Conservation (phyloP, 352 stramenopile genomes). For the Phytophthora sojae region DNA sequence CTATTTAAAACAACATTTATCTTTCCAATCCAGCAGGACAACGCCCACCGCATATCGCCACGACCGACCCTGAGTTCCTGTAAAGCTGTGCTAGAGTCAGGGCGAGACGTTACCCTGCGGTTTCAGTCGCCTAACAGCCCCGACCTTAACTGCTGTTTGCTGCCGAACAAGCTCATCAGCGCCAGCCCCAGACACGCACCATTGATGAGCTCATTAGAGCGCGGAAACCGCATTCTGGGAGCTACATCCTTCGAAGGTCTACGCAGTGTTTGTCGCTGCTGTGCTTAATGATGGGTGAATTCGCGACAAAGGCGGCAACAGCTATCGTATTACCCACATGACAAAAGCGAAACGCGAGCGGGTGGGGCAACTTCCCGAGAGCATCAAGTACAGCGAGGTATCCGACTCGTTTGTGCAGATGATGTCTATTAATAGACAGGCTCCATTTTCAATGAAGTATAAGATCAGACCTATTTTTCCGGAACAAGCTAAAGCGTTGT, state of each 20-base stretch:
- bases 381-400: background rate
- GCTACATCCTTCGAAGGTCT: conserved; percentile 4
- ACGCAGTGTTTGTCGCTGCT: conserved; percentile 19
- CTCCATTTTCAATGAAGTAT: conserved; percentile 12
- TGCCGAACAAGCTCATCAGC: background rate
- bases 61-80: conserved; percentile 2
- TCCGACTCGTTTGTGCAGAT: conserved; percentile 10
- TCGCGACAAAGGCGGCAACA: conserved; percentile 1
- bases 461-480: background rate
- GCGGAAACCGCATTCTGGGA: conserved; percentile 5
- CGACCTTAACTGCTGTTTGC: conserved; percentile 11
- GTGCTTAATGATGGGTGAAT: conserved; percentile 20
- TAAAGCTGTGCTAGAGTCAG: background rate
- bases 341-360: conserved; percentile 6
- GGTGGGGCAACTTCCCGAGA: conserved; percentile 24
- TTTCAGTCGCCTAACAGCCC: conserved; percentile 14
- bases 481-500: conserved; percentile 5
- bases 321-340: conserved; percentile 11
- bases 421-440: conserved; percentile 7
- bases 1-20: too few relatives aligned
- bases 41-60: background rate
- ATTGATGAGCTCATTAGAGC: conserved; percentile 3
- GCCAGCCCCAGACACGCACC: background rate
- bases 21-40: conserved; percentile 4
- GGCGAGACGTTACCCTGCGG: background rate